Base-by-base conservation (phyloP, 148 eudicot species). In the Selenicereus undatus region DNA sequence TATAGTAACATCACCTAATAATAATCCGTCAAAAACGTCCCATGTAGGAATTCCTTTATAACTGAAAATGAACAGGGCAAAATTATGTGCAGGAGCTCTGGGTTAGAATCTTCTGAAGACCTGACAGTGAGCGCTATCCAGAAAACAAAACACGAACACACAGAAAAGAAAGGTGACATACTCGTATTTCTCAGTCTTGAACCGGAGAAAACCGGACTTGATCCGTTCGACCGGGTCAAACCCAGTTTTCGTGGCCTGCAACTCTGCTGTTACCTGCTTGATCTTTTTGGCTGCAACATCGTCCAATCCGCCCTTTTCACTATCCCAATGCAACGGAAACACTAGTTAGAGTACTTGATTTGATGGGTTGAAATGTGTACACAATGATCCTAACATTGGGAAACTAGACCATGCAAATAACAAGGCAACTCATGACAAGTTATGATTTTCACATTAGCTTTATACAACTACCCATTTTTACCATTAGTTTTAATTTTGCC, bases 161-260 rank as follows among this genome's bases (percentile, higher is more conserved):
- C 1, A 27, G 0, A 26, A 35, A 58, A 56, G 43, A 27, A 84
- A 56, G 16, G 16, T 50, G 73, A 68, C 97, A 71, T 88, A 95
- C 99, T 86, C 87, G 79, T 84, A 95, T 83, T 93, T 93, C 73
- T 93, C 93, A 4, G 85, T 87, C 89, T 92, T 95, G 84, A 93
- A 95, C 4, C 86, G 92, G n/a, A 75, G 70, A 71, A 93, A 95
- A 17, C 99, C 99, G 79, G 90, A 75, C 45, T 79, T 88, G 76
- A 95, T 79, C 80, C 91, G 86, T 30, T 90, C 88, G 2, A 48
- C 89, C 86, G 93, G 84, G 76, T 92, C 86, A 30, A 89, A 90
- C 32, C 11, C 83, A 1, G 75, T 76, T 2, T 72, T 36, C 68
- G 84, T 21, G 16, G 69, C 87, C 79, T 87, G 84, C 87, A 95